These are phyloP conservation scores for Silybum marianum DNA, from an alignment of 129 eudicot genomes.

Conservation along the genomic window DNA sequence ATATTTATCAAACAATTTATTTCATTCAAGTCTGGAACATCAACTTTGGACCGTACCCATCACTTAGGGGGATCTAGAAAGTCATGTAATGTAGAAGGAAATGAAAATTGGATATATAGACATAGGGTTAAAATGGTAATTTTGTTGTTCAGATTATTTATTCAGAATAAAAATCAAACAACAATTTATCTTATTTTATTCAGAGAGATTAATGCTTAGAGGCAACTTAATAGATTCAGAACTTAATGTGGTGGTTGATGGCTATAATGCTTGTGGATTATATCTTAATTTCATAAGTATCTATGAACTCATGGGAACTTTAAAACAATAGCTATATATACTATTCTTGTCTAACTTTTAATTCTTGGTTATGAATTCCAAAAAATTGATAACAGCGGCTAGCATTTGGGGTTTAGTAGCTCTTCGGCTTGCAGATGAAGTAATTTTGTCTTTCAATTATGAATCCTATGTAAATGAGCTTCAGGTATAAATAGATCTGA, in stretches of 20 bases:
- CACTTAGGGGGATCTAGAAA: no score
- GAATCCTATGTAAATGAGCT: constrained; percentile 62
- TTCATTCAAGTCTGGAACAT: no score
- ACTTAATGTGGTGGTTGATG: constrained; percentile 6
- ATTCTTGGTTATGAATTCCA: background rate
- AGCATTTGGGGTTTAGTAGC: constrained; percentile 90
- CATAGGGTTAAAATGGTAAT: no score
- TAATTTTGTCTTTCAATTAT: constrained; percentile 72
- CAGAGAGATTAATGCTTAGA: no score
- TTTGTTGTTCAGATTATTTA: no score
- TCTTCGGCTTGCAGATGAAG: constrained; percentile 82
- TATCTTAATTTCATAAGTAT: background rate
- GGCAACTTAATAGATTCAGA: no score
- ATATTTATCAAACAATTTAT: no score
- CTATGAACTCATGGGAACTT: background rate
- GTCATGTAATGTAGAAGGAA: no score
- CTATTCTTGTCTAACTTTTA: background rate
- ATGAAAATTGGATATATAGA: no score
- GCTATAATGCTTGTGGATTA: background rate
- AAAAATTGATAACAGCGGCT: constrained; percentile 53
- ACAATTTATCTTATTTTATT: no score
- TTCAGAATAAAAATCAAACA: no score
- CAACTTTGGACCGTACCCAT: no score
- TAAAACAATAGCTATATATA: background rate
- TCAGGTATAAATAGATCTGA: constrained; percentile 49